phyloP scores from a whole-genome alignment of 2,329 filamentous ascomycete genomes.

The Sarocladium oryzae region DNA sequence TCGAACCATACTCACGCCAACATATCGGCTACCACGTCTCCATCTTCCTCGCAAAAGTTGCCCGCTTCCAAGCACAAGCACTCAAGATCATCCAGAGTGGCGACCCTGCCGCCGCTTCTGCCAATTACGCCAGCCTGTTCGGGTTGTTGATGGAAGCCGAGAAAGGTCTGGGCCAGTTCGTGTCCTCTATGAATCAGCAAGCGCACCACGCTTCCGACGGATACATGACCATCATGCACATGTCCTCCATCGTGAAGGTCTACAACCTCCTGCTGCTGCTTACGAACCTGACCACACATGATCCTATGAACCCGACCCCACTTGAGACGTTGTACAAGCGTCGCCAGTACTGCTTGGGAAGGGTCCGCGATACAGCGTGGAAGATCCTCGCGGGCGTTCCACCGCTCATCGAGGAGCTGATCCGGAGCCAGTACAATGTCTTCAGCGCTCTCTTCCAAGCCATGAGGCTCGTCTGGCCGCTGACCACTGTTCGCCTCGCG shows the following conservation, averaged over 20 bases:
- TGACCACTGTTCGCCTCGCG: constrained; percentile 25
- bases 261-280: constrained; percentile 26
- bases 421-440: constrained; percentile 15
- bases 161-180: constrained; percentile 15
- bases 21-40: constrained; percentile 17
- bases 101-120: constrained; percentile 22
- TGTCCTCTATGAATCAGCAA: constrained; percentile 10
- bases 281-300: constrained; percentile 29
- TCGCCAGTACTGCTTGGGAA: constrained; percentile 21
- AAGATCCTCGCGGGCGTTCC: constrained; percentile 23
- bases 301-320: constrained; percentile 18
- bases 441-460: constrained; percentile 26
- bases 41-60: constrained; percentile 23
- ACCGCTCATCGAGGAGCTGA: constrained; percentile 12
- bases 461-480: constrained; percentile 31
- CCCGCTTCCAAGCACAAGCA: constrained; percentile 21
- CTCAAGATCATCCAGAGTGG: constrained; percentile 18
- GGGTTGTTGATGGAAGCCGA: constrained; percentile 21
- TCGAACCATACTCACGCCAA: constrained; percentile 18
- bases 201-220: not conserved
- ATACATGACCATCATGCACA: constrained; percentile 2
- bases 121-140: constrained; percentile 21
- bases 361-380: constrained; percentile 21
- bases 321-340: constrained; percentile 19
- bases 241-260: constrained; percentile 26